phyloP scores from a whole-genome alignment of 2,329 filamentous ascomycete species.

The Botrytis paeoniae region DNA sequence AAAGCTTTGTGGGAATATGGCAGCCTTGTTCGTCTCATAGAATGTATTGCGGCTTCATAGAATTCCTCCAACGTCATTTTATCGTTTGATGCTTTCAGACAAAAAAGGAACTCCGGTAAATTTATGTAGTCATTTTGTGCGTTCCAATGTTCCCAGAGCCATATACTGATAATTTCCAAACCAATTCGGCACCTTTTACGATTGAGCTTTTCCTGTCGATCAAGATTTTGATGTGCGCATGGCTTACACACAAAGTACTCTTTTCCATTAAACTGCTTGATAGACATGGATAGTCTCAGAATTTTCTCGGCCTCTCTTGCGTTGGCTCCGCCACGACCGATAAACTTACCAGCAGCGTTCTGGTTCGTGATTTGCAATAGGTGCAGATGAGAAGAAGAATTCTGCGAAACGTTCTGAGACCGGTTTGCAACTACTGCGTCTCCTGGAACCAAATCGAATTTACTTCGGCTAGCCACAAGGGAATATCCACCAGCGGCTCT shows the following conservation, averaged over 20 bases:
- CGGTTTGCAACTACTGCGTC: too few species aligned
- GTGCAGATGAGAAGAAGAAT: not conserved
- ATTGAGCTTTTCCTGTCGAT: not conserved
- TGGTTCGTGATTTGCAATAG: not conserved
- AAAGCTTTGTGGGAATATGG: not conserved
- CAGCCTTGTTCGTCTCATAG: not conserved
- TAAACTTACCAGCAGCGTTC: not conserved
- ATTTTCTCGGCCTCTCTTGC: too few species aligned
- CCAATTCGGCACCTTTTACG: not conserved
- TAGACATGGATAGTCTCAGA: not conserved
- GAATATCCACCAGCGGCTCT: too few species aligned
- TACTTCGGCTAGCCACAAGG: not conserved
- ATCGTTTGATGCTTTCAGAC: not conserved
- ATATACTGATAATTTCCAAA: not conserved
- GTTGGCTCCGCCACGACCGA: not conserved
- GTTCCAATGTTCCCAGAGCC: not conserved
- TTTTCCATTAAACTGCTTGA: not conserved
- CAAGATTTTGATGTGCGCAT: not conserved
- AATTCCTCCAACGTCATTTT: not conserved
- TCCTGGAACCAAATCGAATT: not conserved
- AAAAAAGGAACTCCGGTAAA: not conserved
- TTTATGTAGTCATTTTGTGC: not conserved
- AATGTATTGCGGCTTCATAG: not conserved
- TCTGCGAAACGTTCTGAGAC: not conserved
- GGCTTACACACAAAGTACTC: not conserved